phyloP scores from a whole-genome alignment of 176 grass and related monocot species.

The Bolboschoenus planiculmis region DNA sequence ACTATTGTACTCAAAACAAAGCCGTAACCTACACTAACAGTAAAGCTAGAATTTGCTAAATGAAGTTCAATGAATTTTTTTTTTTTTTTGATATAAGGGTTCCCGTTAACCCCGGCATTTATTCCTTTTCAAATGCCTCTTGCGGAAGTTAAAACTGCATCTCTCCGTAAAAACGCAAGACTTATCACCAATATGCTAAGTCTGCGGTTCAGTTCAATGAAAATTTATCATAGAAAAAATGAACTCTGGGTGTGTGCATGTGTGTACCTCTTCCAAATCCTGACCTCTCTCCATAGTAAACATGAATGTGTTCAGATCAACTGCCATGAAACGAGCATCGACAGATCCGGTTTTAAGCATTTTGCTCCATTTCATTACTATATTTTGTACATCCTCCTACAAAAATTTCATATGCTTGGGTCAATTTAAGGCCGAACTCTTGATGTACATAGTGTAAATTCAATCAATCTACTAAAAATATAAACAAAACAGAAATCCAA shows the following conservation, averaged over 20 bases:
- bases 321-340: slow-evolving; percentile 63
- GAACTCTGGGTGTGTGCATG: background rate
- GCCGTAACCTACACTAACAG: background rate
- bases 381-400: slow-evolving; percentile 44
- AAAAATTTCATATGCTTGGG: slow-evolving; percentile 3
- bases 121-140: too few species aligned
- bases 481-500: background rate
- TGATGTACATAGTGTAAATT: background rate
- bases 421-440: background rate
- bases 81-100: too few species aligned
- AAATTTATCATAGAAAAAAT: background rate
- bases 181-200: too few species aligned
- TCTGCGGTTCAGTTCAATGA: background rate
- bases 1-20: background rate
- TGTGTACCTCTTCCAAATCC: slow-evolving; percentile 54
- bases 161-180: too few species aligned
- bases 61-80: background rate
- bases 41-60: background rate
- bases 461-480: background rate
- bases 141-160: too few species aligned
- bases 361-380: slow-evolving; percentile 77
- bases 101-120: too few species aligned
- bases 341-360: slow-evolving; percentile 72
- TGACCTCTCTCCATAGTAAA: slow-evolving; percentile 75
- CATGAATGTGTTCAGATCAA: slow-evolving; percentile 81